Evolutionary conservation across 108 stramenopile genomes (phyloP).

Genomic region (Chaetoceros muelleri): DNA sequence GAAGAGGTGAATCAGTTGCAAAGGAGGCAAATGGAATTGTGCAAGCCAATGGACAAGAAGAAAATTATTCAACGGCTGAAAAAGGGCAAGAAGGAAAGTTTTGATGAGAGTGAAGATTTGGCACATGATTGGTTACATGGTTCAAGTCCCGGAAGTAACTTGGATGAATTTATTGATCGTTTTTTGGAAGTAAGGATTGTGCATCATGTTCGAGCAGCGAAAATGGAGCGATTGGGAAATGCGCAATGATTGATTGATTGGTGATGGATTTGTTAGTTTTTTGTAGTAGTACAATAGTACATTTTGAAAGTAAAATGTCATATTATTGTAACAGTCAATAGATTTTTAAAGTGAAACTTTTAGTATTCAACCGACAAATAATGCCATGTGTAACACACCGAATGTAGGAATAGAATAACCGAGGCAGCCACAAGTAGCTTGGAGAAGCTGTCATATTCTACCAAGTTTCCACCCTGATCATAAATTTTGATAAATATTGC

Average conservation of each 20-base stretch:
- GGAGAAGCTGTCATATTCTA: too few relatives aligned
- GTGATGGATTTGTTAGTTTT: background rate
- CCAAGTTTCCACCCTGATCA: too few relatives aligned
- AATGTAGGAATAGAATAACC: too few relatives aligned
- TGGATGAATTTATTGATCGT: constrained; percentile 42
- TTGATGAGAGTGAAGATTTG: constrained; percentile 45
- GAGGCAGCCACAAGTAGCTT: too few relatives aligned
- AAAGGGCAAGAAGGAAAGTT: constrained; percentile 47
- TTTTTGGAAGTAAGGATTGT: constrained; percentile 46
- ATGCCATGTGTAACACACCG: too few relatives aligned
- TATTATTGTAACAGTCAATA: too few relatives aligned
- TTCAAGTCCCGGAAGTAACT: constrained; percentile 18
- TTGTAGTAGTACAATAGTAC: background rate
- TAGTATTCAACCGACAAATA: too few relatives aligned
- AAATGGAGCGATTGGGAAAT: constrained; percentile 5
- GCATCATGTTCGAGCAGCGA: constrained; percentile 64
- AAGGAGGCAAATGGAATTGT: constrained; percentile 28
- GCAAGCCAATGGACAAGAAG: constrained; percentile 31
- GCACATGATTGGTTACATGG: constrained; percentile 65
- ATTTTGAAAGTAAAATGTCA: too few relatives aligned
- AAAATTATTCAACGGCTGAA: constrained; percentile 28
- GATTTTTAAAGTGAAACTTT: too few relatives aligned
- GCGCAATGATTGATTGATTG: too few relatives aligned
- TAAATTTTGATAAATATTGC: too few relatives aligned
- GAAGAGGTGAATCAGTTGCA: constrained; percentile 38